These are phyloP conservation scores for Hypoxylon sp. DNA, from an alignment of 2,329 filamentous ascomycete species.

Conservation along the genomic window DNA sequence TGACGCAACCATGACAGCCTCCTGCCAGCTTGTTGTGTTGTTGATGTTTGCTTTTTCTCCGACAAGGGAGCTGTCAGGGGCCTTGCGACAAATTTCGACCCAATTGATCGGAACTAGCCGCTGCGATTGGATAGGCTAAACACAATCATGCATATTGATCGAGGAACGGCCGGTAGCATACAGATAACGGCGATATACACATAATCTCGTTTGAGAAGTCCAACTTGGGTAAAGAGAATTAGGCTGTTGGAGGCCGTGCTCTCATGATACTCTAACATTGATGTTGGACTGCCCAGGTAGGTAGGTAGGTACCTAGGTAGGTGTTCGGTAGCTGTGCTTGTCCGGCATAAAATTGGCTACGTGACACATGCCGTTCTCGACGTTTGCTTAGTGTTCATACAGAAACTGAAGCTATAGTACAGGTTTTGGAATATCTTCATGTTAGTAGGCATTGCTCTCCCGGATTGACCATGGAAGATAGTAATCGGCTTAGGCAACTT, in stretches of 20 bases:
- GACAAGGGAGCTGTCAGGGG: constrained; percentile 22
- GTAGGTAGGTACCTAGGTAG: too few species aligned
- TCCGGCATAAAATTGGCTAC: constrained; percentile 34
- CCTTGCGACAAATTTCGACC: constrained; percentile 33
- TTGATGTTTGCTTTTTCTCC: constrained; percentile 34
- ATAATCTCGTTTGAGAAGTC: constrained; percentile 34
- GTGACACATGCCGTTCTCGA: constrained; percentile 13
- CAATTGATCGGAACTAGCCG: constrained; percentile 34
- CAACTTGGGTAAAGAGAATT: constrained; percentile 29
- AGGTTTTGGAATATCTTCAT: too few species aligned
- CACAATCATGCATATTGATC: constrained; percentile 22
- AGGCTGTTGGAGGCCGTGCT: too few species aligned
- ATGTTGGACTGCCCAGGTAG: too few species aligned
- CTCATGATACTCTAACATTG: too few species aligned
- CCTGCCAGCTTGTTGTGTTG: constrained; percentile 25
- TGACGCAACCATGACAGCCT: constrained; percentile 30
- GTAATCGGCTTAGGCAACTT: constrained; percentile 8
- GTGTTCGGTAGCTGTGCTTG: constrained; percentile 22
- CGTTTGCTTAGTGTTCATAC: constrained; percentile 5
- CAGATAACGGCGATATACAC: constrained; percentile 27
- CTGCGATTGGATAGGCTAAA: constrained; percentile 25
- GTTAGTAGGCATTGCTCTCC: constrained; percentile 9
- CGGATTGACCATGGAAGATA: constrained; percentile 4
- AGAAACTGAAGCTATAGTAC: too few species aligned
- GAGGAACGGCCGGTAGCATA: constrained; percentile 29